Evolutionary conservation across 192 early-diverging fungal genomes (phyloP), one percentile per base, ranked within the genome.

Genomic region (Coemansia sp.): DNA sequence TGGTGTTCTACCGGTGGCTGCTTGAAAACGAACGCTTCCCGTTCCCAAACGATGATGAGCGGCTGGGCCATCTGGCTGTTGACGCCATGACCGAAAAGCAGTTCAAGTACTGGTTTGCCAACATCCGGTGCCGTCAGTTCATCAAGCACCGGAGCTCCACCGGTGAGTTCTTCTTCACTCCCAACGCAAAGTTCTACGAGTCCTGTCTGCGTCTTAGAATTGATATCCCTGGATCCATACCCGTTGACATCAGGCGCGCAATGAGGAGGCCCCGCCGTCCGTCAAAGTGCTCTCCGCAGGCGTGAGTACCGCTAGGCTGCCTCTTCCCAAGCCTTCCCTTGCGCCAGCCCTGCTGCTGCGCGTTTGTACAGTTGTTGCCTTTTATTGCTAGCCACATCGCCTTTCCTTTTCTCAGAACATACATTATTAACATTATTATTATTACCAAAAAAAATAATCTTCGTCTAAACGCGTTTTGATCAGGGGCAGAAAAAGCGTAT

Each of bases 21-120:
- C 62, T 72, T 36, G 58, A 71, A 16, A 71, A 77, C 63, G 65
- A 48, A 0, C 57, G 54, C 22, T 59, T 66, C 32, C 69, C 75
- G 11, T 77, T 72, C 21, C 75, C 75, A 4, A 77, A 21, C 46
- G 75, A 77, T 21, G 48, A 67, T 3, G 75, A 77, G 41, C 75
- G 75, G 19, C 32, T 65, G 11, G 58, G 52, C 1, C 39, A 37
- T 48, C 66, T 77, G 52, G 62, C 47, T 0, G 41, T 72, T 15
- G 75, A 77, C 49, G 37, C 21, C 39, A 66, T 77, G 12, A 56
- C 37, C 22, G 69, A 77, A 61, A 65, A 68, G 42, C 69, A 77
- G 45, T 77, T 77, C 62, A 67, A 68, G 63, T 77, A 77, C 52
- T 77, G 75, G 75, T 77, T 77, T 72, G 75, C 75, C 48, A 77